Conservation (phyloP, 2,329 filamentous ascomycete species). For the Alternaria atra region DNA sequence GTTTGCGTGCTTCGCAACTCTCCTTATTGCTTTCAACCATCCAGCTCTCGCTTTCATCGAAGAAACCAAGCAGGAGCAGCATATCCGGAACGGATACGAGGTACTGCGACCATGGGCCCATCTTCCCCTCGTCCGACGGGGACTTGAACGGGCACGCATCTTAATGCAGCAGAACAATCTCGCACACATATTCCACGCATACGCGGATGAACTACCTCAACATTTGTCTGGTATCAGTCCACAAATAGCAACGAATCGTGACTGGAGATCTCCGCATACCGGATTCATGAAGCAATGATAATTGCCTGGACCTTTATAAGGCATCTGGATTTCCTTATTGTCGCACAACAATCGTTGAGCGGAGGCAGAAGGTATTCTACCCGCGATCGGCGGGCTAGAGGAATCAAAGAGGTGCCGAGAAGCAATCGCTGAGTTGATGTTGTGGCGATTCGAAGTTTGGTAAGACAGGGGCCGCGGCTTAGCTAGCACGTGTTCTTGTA, state of each 20-base stretch:
- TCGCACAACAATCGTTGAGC: too few species aligned
- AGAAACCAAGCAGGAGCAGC: slow-evolving; percentile 32
- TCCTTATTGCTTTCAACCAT: slow-evolving; percentile 30
- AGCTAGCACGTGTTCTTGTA: too few species aligned
- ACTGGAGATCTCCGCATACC: slow-evolving; percentile 6
- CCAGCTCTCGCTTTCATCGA: slow-evolving; percentile 30
- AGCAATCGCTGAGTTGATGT: too few species aligned
- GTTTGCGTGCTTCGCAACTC: slow-evolving; percentile 31
- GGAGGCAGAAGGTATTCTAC: too few species aligned
- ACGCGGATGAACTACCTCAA: slow-evolving; percentile 15
- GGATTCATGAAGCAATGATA: slow-evolving; percentile 2
- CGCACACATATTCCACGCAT: slow-evolving; percentile 20
- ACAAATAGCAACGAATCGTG: slow-evolving; percentile 9
- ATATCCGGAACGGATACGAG: slow-evolving; percentile 36
- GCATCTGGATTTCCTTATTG: background rate
- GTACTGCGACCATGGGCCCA: slow-evolving; percentile 32
- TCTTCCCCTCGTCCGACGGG: slow-evolving; percentile 29
- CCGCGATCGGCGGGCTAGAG: too few species aligned
- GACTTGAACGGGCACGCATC: slow-evolving; percentile 30
- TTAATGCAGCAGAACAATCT: slow-evolving; percentile 32
- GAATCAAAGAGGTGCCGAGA: too few species aligned
- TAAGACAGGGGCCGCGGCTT: too few species aligned
- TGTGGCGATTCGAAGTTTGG: too few species aligned
- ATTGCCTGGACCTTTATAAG: background rate
- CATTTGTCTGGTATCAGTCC: slow-evolving; percentile 7